A percentile compares a stretch with the other conserved stretches of the same genome.
These are phyloP conservation scores for Friedmanniomyces simplex DNA, from an alignment of 495 filamentous ascomycete species.

Conservation along the genomic window DNA sequence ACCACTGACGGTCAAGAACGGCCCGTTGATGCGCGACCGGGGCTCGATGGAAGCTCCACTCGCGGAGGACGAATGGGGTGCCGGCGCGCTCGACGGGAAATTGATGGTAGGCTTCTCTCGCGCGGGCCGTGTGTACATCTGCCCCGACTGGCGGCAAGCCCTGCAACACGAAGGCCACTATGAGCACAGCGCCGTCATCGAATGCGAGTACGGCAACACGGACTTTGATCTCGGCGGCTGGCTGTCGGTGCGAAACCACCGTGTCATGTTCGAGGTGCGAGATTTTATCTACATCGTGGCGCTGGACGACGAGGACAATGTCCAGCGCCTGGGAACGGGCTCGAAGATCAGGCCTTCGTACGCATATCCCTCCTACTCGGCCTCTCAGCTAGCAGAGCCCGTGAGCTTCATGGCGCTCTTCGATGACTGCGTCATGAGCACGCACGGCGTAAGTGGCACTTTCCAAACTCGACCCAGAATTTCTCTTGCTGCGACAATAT, in stretches of 20 bases:
- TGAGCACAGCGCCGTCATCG: conserved; percentile 1
- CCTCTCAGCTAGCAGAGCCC: conserved; percentile 3
- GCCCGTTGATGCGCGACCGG: neutral
- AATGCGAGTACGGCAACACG: conserved; percentile 9
- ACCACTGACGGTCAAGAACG: conserved; percentile 1
- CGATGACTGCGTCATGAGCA: conserved; percentile 22
- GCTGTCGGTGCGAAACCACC: conserved; percentile 14
- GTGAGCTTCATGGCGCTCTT: conserved; percentile 18
- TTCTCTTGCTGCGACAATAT: too few relatives aligned
- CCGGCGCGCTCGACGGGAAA: conserved; percentile 10
- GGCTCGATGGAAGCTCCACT: neutral
- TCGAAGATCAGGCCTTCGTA: neutral
- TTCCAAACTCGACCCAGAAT: neutral
- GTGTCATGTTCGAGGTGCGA: conserved; percentile 12
- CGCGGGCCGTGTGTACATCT: conserved; percentile 14
- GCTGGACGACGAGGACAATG: conserved; percentile 7
- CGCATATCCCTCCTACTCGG: conserved; percentile 2
- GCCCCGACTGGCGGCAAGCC: conserved; percentile 14
- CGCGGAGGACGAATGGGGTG: conserved; percentile 20
- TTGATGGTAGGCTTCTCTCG: conserved; percentile 17
- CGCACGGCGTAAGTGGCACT: conserved; percentile 4
- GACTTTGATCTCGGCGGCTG: conserved; percentile 17
- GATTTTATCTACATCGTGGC: conserved; percentile 17
- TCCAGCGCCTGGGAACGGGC: neutral
- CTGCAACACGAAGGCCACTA: neutral